phyloP scores from a whole-genome alignment of 2,329 filamentous ascomycete genomes.

The Fusarium austroafricanum region DNA sequence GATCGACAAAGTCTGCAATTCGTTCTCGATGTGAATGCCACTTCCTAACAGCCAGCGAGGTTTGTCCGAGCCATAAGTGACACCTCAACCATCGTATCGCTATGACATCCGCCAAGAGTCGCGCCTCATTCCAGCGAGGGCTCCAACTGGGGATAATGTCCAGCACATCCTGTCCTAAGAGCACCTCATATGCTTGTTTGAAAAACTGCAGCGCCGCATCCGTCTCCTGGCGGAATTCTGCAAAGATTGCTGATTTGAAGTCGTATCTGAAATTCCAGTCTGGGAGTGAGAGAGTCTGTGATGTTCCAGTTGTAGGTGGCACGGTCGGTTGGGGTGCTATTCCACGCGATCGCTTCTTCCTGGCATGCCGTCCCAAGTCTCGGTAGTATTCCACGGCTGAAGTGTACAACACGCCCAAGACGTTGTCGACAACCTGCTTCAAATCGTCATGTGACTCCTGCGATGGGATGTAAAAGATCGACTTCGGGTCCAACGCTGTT shows the following conservation, averaged over 20 bases:
- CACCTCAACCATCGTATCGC: slow-evolving; percentile 85
- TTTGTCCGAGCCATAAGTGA: slow-evolving; percentile 81
- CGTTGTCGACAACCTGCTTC: slow-evolving; percentile 76
- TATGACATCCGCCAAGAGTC: slow-evolving; percentile 84
- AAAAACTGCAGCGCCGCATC: slow-evolving; percentile 88
- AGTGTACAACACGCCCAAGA: slow-evolving; percentile 79
- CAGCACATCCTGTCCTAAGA: slow-evolving; percentile 85
- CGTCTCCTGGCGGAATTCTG: slow-evolving; percentile 93
- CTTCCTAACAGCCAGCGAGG: slow-evolving; percentile 80
- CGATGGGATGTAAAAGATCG: slow-evolving; percentile 85
- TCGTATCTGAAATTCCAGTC: slow-evolving; percentile 97
- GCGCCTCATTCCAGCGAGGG: slow-evolving; percentile 90
- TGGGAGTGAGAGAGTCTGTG: slow-evolving; percentile 83
- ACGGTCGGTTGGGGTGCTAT: slow-evolving; percentile 82
- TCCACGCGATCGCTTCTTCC: slow-evolving; percentile 86
- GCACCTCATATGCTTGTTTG: slow-evolving; percentile 84
- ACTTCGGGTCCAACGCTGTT: slow-evolving; percentile 84
- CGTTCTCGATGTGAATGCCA: slow-evolving; percentile 84
- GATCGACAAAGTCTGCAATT: slow-evolving; percentile 81
- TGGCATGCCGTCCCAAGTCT: slow-evolving; percentile 90
- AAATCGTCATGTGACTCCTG: slow-evolving; percentile 78
- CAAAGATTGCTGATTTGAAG: slow-evolving; percentile 90
- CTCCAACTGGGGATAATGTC: slow-evolving; percentile 92
- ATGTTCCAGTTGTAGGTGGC: slow-evolving; percentile 84
- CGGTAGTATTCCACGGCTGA: slow-evolving; percentile 89